Conservation (phyloP, 805 yeast genomes). For the Lipomyces starkeyi region DNA sequence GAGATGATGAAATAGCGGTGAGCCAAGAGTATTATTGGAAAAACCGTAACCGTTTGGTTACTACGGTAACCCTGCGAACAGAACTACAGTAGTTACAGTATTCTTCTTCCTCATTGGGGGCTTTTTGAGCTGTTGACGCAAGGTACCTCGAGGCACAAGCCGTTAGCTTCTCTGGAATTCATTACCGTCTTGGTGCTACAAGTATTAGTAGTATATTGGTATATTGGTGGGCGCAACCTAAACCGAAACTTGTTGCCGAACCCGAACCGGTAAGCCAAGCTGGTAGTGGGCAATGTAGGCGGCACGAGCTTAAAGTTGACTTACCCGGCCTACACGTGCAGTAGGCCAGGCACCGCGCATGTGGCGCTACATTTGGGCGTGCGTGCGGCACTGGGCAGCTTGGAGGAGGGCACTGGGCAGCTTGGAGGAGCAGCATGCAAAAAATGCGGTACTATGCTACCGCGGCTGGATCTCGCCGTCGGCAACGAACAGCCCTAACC, state of each 20-base stretch:
- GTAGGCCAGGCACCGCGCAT: conserved; percentile 1
- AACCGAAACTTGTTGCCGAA: background rate
- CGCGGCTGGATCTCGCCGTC: background rate
- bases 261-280: background rate
- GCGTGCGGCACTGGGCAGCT: background rate
- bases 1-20: background rate
- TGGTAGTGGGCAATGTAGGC: background rate
- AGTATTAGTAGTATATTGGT: too few species aligned
- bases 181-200: too few species aligned
- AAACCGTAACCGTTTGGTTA: too few species aligned
- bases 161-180: too few species aligned
- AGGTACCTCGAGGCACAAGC: too few species aligned
- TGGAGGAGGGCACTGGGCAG: background rate
- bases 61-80: too few species aligned
- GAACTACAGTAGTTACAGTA: too few species aligned
- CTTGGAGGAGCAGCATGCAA: too few species aligned
- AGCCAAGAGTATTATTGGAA: too few species aligned
- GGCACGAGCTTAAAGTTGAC: background rate
- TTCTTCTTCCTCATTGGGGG: too few species aligned
- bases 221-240: background rate
- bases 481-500: background rate
- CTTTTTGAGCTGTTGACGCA: too few species aligned
- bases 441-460: background rate
- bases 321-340: background rate
- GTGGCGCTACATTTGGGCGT: background rate